Base-by-base conservation (phyloP, 257 asterid species). In the Echium plantagineum region DNA sequence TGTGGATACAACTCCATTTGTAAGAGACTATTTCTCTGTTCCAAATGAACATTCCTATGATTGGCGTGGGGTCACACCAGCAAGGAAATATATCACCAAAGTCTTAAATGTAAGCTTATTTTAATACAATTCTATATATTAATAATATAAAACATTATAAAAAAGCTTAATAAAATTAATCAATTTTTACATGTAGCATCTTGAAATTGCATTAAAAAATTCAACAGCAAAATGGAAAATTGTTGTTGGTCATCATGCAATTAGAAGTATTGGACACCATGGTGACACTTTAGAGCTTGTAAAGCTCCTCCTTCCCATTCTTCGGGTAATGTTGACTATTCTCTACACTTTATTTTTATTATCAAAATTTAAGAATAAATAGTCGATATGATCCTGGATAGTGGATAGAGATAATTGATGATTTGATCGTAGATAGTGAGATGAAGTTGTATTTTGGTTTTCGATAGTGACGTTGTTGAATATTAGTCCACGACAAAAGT, bases 201-300 rank as follows among this genome's bases (percentile, higher is more conserved):
- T 90, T 7, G 86, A 87, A 20, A 30, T 47, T 7, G 96, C 95
- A 19, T 55, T 90, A 52, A 66, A 55, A 62, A 73, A 69, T 65
- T 90, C 96, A 46, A 78, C 63, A 20, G 98, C 98, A 26, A 77
- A 66, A 49, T 90, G 98, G 98, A 90, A 76, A 75, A 69, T 90
- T 53, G 98, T 85, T 15, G 80, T 90, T 17, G 98, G 98, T 7
- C 97, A 90, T 70, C 96, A 90, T 62, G 85, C 97, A 6, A 83
- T 90, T 9, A 64, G 91, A 69, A 90, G 96, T 57, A 84, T 77
- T 21, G 96, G 96, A 20, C 96, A 87, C 61, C 98, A 90, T 65
- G 98, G 98, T 15, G 90, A 90, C 69, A 87, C 95, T 21, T 57
- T 13, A 0, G 98, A 85, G 59, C 96, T 90, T 59, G 81, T 81